Evolutionary conservation across 164 flowering plant species (phyloP).

Genomic region (Magnolia changhungtana): DNA sequence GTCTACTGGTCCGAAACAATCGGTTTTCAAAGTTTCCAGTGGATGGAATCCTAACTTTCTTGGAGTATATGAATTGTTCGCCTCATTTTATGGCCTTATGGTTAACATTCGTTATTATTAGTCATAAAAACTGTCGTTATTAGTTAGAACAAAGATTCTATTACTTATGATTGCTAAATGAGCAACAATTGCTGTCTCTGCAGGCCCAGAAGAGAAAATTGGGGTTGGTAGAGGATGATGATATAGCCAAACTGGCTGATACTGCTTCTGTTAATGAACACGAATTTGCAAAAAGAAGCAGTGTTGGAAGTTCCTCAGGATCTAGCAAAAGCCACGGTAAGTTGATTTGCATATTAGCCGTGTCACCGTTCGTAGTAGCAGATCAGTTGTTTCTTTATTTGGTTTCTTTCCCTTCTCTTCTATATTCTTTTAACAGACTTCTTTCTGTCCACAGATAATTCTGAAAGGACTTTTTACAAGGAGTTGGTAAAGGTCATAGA

Average conservation of each 20-base stretch:
- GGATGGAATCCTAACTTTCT: not conserved
- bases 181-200: slow-evolving; percentile 3
- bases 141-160: no score
- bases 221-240: slow-evolving; percentile 61
- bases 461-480: slow-evolving; percentile 85
- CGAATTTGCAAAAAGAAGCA: slow-evolving; percentile 22
- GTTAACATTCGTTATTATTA: no score
- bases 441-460: slow-evolving; percentile 40
- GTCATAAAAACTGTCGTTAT: no score
- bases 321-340: slow-evolving; percentile 41
- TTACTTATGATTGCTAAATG: not conserved
- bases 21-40: not conserved
- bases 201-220: slow-evolving; percentile 85
- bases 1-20: not conserved
- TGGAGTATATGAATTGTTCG: not conserved
- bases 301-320: slow-evolving; percentile 15
- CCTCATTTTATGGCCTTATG: no score
- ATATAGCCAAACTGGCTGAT: slow-evolving; percentile 18
- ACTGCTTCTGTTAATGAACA: slow-evolving; percentile 15
- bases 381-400: not conserved
- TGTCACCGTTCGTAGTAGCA: not conserved
- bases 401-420: not conserved
- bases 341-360: slow-evolving; percentile 3
- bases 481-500: slow-evolving; percentile 93
- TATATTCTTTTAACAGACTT: not conserved